Base-by-base conservation (phyloP, 805 yeast genomes). In the Suhomyces tanzawaensis region DNA sequence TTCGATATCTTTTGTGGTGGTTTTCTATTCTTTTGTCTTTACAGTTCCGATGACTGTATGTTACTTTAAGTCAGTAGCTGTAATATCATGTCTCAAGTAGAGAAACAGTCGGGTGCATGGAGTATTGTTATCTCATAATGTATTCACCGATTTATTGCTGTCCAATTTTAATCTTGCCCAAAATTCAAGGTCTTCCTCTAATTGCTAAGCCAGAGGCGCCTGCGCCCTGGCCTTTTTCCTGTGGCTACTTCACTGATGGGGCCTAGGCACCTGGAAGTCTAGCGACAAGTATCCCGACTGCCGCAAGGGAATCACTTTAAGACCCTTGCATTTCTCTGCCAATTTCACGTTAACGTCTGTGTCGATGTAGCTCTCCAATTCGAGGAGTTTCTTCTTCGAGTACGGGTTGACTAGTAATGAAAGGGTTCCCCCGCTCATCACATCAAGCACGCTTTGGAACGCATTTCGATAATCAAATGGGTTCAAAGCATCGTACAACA, bases 271-370 rank as follows among this genome's bases (percentile, higher is more conserved):
- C 46, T 74, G 71, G 43, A 78, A 69, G 52, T 81, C 86, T 46
- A 76, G 56, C 56, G 83, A 76, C 5, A 81, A 55, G 53, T 71
- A 81, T 1, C 79, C 87, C 21, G 75, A 64, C 36, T 66, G 52
- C 34, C 72, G 50, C 1, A 85, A 85, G 4, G 76, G 66, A 1
- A 82, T 66, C 7, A 82, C 42, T 21, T 50, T 47, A 12, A 76
- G 50, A 9, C 58, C 61, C n/a, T 29, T 12, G 26, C 51, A 44
- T 3, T 40, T 42, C 18, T 41, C 38, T 25, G 54, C 47, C 4
- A 34, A 25, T 13, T 36, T 44, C 4, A 19, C 24, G 35, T 64
- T 64, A 11, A 59, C 29, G 1, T 37, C 45, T 4, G 43, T 39
- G 7, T 51, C 47, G 6, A 64, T 48, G 49, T 66, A 77, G 1